Base-by-base conservation (phyloP, 495 filamentous ascomycete genomes). In the Aspergillus conjunctus region DNA sequence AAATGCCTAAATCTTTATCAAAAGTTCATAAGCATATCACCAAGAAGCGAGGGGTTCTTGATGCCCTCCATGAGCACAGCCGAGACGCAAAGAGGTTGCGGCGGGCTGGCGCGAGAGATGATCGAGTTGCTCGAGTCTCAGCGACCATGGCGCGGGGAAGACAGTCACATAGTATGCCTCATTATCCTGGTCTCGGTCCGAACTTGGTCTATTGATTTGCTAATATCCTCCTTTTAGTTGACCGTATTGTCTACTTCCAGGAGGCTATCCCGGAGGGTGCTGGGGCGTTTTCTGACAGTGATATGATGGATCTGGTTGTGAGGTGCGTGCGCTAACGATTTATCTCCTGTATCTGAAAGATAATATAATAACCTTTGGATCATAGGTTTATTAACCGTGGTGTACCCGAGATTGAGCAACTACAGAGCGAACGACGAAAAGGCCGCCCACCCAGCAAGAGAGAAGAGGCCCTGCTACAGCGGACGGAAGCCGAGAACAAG, bases 21-120 rank as follows among this genome's bases (percentile, higher is more conserved):
- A 96, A 92, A 66, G 87, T 92, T 39, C 87, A 90, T 57, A 97
- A 96, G 77, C 85, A 91, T 59, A 90, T 96, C 51, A 71, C 84
- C 20, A 93, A 93, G 77, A 89, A 89, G 74, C 83, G 84, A 51
- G 85, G 83, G 15, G 79, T 79, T 15, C 79, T 88, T 51, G 83
- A 84, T 21, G 80, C 86, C 14, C 79, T 97, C 14, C 91, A 97
- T 69, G 87, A 91, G 67, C 89, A 90, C 71, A 94, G 90, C 67
- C 81, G 92, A 60, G 89, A 95, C 74, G 86, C 86, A 9, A 85
- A 86, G 64, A 83, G 87, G 46, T 73, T 97, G 57, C 88, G 90
- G 67, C 80, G 85, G 33, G 92, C 92, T 15, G 81, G 81, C 58
- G 80, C 84, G 44, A 81, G 92, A 68, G 89, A 92, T 63, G 89